A percentile compares a stretch with the other conserved stretches of the same genome.
phyloP scores from a whole-genome alignment of 805 yeast species.

The Yarrowia alimentaria region DNA sequence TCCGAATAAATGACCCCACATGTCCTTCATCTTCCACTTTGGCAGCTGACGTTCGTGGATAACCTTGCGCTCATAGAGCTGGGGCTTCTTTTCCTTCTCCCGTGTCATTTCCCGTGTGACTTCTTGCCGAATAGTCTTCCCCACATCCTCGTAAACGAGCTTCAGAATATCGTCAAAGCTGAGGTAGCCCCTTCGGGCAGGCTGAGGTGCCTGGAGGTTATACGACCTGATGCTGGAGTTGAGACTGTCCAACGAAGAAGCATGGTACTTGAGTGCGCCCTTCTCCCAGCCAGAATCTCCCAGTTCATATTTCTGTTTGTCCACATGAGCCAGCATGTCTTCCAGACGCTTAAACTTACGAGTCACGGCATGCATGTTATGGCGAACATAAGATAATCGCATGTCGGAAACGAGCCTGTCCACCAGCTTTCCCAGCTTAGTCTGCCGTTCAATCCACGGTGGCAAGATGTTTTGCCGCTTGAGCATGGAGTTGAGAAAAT shows the following conservation, averaged over 20 bases:
- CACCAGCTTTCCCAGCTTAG: conserved; percentile 55
- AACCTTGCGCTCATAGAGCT: conserved; percentile 3
- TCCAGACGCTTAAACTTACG: neutral
- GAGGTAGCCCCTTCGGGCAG: conserved; percentile 58
- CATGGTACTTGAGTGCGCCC: conserved; percentile 39
- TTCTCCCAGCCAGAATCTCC: conserved; percentile 43
- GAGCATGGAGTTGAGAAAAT: conserved; percentile 73
- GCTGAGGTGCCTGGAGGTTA: conserved; percentile 61
- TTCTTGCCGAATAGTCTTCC: conserved; percentile 28
- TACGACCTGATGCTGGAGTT: conserved; percentile 56
- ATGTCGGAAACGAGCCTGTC: conserved; percentile 39
- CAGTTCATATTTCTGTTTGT: neutral
- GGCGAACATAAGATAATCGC: neutral
- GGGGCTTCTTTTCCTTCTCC: conserved; percentile 7
- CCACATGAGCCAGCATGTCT: neutral
- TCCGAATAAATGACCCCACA: conserved; percentile 24
- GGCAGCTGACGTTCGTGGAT: conserved; percentile 24
- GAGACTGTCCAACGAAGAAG: conserved; percentile 42
- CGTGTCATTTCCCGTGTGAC: conserved; percentile 10
- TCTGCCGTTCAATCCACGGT: conserved; percentile 86
- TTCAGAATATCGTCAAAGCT: conserved; percentile 46
- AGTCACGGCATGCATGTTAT: conserved; percentile 12
- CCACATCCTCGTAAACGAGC: conserved; percentile 42
- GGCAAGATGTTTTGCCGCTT: conserved; percentile 73
- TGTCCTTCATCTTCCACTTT: conserved; percentile 14